A percentile compares a stretch with the other conserved stretches of the same genome.
These are phyloP conservation scores for Silene latifolia DNA, from an alignment of 148 eudicot genomes.

Conservation along the genomic window DNA sequence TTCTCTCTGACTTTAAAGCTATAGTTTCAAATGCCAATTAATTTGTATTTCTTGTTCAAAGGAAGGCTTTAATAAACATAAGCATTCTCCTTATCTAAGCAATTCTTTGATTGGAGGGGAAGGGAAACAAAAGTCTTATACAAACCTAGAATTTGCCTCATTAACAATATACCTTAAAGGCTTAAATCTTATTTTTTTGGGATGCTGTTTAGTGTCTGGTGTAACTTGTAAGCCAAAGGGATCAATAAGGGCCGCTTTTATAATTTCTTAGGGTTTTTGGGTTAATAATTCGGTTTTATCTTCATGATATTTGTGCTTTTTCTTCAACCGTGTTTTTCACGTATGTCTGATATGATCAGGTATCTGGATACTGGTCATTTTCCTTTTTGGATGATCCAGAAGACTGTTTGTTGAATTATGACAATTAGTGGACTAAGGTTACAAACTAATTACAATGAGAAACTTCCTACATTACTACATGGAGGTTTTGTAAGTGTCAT, in stretches of 20 bases:
- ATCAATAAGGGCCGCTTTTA: not conserved
- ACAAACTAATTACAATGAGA: too few species aligned
- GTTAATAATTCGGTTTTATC: too few species aligned
- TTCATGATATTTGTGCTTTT: too few species aligned
- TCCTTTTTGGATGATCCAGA: not conserved
- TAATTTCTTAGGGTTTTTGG: not conserved
- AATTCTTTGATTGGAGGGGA: not conserved
- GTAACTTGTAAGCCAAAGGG: not conserved
- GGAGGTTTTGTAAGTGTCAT: too few species aligned
- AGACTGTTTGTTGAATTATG: too few species aligned
- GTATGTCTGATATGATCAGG: not conserved
- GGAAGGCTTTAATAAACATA: conserved; percentile 1
- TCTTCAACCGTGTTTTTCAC: not conserved
- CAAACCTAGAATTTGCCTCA: not conserved
- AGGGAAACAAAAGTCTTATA: not conserved
- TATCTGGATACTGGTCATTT: not conserved
- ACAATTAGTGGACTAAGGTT: too few species aligned
- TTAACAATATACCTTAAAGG: not conserved
- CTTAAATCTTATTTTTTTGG: not conserved
- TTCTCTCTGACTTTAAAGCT: not conserved
- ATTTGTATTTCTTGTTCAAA: not conserved
- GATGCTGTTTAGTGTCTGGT: not conserved
- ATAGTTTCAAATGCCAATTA: not conserved
- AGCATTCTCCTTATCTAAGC: not conserved
- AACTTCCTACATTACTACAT: too few species aligned